A percentile compares a stretch with the other conserved stretches of the same genome.
phyloP scores from a whole-genome alignment of 2,329 filamentous ascomycete genomes.

The Sporothrix luriei region DNA sequence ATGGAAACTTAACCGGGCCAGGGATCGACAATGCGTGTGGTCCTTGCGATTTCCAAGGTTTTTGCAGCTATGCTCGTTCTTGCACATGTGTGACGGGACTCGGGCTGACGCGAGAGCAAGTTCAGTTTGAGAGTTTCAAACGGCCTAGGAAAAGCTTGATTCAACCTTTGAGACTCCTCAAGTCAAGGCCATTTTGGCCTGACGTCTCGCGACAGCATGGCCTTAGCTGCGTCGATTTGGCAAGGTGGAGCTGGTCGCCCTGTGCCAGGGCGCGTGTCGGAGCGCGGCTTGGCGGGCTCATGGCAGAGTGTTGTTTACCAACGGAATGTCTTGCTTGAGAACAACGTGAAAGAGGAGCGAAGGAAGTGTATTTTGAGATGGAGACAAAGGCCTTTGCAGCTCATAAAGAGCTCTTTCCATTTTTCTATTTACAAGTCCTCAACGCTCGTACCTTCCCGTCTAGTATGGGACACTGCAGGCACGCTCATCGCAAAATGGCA shows the following conservation, averaged over 20 bases:
- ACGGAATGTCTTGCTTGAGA: slow-evolving; percentile 1
- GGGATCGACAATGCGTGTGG: slow-evolving; percentile 31
- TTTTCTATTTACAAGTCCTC: neutral
- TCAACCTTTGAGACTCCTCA: neutral
- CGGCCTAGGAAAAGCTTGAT: neutral
- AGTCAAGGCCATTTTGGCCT: neutral
- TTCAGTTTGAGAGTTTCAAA: neutral
- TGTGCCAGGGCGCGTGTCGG: neutral
- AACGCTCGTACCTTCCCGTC: slow-evolving; percentile 6
- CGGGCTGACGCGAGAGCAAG: neutral
- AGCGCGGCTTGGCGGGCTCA: slow-evolving; percentile 10
- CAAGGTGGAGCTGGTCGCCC: slow-evolving; percentile 18
- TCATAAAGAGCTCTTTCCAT: slow-evolving; percentile 15
- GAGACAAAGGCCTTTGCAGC: neutral
- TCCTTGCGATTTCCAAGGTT: slow-evolving; percentile 29
- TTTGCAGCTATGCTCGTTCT: neutral
- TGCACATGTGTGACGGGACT: slow-evolving; percentile 5
- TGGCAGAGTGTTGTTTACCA: slow-evolving; percentile 11
- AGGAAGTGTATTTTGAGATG: neutral
- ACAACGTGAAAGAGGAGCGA: neutral
- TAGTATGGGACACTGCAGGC: neutral
- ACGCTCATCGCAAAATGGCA: slow-evolving; percentile 19
- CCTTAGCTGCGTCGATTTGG: slow-evolving; percentile 8
- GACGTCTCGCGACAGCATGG: slow-evolving; percentile 7
- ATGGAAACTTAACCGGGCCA: slow-evolving; percentile 18